Conservation (phyloP, 163 green algal species). For the Scenedesmus sp. region DNA sequence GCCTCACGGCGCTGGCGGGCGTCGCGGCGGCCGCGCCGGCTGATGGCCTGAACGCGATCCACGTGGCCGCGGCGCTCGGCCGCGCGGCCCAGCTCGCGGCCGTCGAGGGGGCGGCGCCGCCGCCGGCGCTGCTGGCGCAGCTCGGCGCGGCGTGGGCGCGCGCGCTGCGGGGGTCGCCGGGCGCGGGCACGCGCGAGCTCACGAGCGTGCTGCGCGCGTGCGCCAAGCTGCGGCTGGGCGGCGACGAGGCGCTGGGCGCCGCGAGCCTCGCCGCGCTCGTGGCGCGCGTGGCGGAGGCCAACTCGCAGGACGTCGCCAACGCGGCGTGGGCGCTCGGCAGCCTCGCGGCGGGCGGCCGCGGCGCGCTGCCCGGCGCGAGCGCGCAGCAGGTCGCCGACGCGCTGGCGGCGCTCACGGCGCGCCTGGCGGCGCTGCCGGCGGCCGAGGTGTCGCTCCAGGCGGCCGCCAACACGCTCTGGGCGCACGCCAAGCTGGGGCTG, state of each 20-base stretch:
- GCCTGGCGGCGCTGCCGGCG: no score
- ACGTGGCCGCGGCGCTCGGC: conserved; percentile 10
- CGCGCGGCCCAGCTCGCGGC: background rate
- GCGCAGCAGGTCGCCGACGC: no score
- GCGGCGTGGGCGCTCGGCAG: no score
- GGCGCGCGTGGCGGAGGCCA: no score
- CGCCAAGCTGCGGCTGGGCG: background rate
- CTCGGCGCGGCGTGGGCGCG: background rate
- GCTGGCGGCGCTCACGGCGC: no score
- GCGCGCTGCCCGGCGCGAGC: no score
- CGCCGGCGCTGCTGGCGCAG: background rate
- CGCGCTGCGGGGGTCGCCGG: background rate
- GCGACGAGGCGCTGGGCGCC: background rate
- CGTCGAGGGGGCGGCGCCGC: background rate
- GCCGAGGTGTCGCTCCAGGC: no score
- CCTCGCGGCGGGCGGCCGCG: no score
- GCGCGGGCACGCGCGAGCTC: background rate
- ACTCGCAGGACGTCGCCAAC: no score
- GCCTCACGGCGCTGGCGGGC: conserved; percentile 1
- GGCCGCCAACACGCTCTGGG: no score
- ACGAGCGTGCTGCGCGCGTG: background rate
- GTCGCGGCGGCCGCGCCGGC: no score
- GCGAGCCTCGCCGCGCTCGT: background rate
- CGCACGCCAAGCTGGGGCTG: no score
- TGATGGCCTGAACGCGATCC: conserved; percentile 13